These are phyloP conservation scores for Grosmannia clavigera DNA, from an alignment of 2,329 filamentous ascomycete genomes.

Conservation along the genomic window DNA sequence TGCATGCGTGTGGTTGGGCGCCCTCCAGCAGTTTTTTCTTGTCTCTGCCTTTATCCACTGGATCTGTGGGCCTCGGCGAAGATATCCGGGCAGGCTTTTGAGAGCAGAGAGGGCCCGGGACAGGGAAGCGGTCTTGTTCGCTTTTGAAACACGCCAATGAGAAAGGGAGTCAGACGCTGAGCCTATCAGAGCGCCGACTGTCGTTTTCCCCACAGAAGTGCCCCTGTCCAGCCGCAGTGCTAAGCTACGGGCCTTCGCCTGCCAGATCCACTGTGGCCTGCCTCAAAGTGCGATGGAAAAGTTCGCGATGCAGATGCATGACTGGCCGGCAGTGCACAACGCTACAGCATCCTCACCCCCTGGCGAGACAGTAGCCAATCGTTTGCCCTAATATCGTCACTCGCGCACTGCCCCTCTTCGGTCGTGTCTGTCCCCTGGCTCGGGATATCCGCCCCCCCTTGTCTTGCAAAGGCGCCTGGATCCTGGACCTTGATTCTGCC, in stretches of 20 bases:
- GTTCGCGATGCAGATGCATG: conserved; percentile 4
- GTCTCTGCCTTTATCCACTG: not conserved
- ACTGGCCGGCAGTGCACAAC: conserved; percentile 4
- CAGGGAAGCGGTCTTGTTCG: not conserved
- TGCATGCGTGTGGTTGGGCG: not conserved
- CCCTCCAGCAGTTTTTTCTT: not conserved
- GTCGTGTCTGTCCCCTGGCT: not conserved
- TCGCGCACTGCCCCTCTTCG: not conserved
- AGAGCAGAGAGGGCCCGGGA: not conserved
- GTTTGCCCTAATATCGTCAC: not conserved
- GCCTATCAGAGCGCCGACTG: conserved; percentile 2
- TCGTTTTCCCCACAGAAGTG: not conserved
- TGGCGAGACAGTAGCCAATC: not conserved
- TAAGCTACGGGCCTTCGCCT: not conserved
- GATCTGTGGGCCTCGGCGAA: not conserved
- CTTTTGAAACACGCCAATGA: conserved; percentile 7
- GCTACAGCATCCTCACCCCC: not conserved
- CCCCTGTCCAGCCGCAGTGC: not conserved
- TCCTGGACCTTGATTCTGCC: not conserved
- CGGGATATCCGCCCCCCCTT: not conserved
- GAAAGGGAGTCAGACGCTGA: not conserved
- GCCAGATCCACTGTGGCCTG: not conserved
- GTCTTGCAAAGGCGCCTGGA: not conserved
- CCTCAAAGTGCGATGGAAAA: conserved; percentile 1
- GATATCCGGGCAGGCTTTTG: not conserved